Evolutionary conservation across 2,329 filamentous ascomycete genomes (phyloP).

Genomic region (Aspergillus sp.): DNA sequence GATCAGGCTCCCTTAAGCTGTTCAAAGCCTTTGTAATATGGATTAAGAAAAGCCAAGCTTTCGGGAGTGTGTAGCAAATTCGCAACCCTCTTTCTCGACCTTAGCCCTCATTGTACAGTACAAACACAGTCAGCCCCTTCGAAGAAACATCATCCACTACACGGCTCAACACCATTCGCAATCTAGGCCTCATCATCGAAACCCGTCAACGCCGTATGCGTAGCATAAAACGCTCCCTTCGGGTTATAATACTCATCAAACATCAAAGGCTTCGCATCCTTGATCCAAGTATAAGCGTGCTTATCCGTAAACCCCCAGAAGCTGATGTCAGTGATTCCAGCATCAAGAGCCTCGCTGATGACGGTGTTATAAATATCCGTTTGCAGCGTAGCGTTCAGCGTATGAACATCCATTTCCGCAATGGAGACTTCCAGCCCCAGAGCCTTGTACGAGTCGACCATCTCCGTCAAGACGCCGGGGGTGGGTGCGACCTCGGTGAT

Average conservation of each 20-base stretch:
- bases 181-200: neutral
- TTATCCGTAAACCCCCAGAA: slow-evolving; percentile 17
- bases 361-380: slow-evolving; percentile 7
- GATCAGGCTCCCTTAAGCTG: no score
- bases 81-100: no score
- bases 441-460: slow-evolving; percentile 7
- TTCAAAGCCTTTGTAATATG: no score
- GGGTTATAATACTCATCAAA: slow-evolving; percentile 14
- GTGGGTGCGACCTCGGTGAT: neutral
- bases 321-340: slow-evolving; percentile 11
- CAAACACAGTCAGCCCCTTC: no score
- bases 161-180: no score
- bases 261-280: slow-evolving; percentile 16
- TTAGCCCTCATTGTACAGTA: no score
- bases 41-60: no score
- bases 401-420: slow-evolving; percentile 11
- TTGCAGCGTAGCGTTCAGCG: slow-evolving; percentile 5
- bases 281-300: slow-evolving; percentile 13
- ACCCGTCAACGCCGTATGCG: slow-evolving; percentile 1
- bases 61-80: no score
- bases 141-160: no score
- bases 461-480: slow-evolving; percentile 1
- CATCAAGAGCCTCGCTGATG: slow-evolving; percentile 5
- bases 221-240: slow-evolving; percentile 9
- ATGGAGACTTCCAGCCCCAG: slow-evolving; percentile 4